These are phyloP conservation scores for Mallotus nudiflorus DNA, from an alignment of 345 rosid genomes.

Conservation along the genomic window DNA sequence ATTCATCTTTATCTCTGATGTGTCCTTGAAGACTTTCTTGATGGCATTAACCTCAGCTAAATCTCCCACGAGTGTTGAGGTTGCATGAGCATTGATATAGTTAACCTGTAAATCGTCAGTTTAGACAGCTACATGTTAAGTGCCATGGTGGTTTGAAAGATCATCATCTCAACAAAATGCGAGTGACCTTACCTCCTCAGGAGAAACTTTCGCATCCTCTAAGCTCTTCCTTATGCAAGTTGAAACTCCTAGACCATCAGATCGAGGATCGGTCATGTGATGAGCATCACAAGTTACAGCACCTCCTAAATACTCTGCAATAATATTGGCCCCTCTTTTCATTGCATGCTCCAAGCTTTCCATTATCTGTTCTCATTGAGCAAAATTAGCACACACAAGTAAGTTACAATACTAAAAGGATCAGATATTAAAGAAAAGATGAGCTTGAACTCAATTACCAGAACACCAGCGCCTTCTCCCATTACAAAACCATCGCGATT, in stretches of 20 bases:
- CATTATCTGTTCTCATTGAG: conserved; percentile 38
- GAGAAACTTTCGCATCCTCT: conserved; percentile 66
- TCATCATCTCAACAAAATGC: too few species aligned
- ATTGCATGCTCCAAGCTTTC: conserved; percentile 72
- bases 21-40: conserved; percentile 60
- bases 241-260: conserved; percentile 65
- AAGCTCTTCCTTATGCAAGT: conserved; percentile 59
- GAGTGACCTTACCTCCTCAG: conserved; percentile 67
- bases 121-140: not conserved
- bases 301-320: conserved; percentile 69
- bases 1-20: conserved; percentile 69
- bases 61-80: conserved; percentile 73
- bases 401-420: too few species aligned
- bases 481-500: conserved; percentile 66
- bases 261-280: conserved; percentile 66
- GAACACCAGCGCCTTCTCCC: conserved; percentile 69
- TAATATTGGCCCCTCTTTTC: conserved; percentile 68
- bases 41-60: conserved; percentile 71
- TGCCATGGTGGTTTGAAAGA: too few species aligned
- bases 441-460: conserved; percentile 32
- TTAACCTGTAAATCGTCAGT: conserved; percentile 45
- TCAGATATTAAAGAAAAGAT: not conserved
- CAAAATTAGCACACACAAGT: not conserved
- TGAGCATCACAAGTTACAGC: conserved; percentile 66
- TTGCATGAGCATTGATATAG: conserved; percentile 67